A percentile compares a stretch with the other conserved stretches of the same genome.
phyloP scores from a whole-genome alignment of 306 rosid genomes.

The Medicago truncatula region MtrunA17r5.0-ANR NC_053044.1:18364001-18364500 shows the following conservation, averaged over 20 bases:
- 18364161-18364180: slow-evolving; percentile 97
- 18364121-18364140: slow-evolving; percentile 32
- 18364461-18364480: no score
- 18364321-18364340: slow-evolving; percentile 37
- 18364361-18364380: slow-evolving; percentile 20
- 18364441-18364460: no score
- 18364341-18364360: slow-evolving; percentile 24
- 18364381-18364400: no score
- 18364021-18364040: not conserved
- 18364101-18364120: not conserved
- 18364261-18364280: slow-evolving; percentile 63
- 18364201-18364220: slow-evolving; percentile 98
- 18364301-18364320: slow-evolving; percentile 95
- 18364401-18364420: no score
- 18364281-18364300: slow-evolving; percentile 79
- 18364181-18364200: slow-evolving; percentile 99
- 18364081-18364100: not conserved
- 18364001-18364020: not conserved
- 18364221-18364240: slow-evolving; percentile 94
- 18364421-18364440: no score
- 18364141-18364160: slow-evolving; percentile 81
- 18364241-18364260: slow-evolving; percentile 41
- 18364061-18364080: not conserved
- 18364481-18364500: no score
- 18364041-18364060: slow-evolving; percentile 15